Base-by-base conservation (phyloP, 2,329 filamentous ascomycete genomes). In the Fusarium sp. region DNA sequence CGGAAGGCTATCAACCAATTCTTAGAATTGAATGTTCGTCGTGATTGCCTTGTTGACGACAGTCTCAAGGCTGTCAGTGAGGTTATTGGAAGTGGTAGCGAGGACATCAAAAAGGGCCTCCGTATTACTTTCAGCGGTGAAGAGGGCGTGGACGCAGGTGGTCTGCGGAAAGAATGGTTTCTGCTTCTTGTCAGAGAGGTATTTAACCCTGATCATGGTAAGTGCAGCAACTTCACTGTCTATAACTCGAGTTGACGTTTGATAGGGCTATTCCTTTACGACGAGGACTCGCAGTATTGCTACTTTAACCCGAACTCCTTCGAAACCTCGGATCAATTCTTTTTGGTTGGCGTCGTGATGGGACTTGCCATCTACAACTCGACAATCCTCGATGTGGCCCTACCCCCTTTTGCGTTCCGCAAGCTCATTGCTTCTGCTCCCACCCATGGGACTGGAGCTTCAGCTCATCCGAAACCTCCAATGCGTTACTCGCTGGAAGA, bases 311-410 rank as follows among this genome's bases (percentile, higher is more conserved):
- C 94, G 0, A 89, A 91, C 76, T 93, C 92, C 18, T 94, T 97
- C 73, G 94, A 97, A 78, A 94, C 93, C 0, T 94, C 93, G 1
- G 93, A 97, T 75, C 93, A 97, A 71, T 98, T 93, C 79, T 97
- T 96, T 77, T 85, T 97, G 23, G 92, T 98, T 28, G 94, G 94
- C 1, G 93, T 96, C 14, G 86, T 97, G 10, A 86, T 98, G 57
- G 94, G 94, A 1, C 84, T 98, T 62, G 94, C 94, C 16, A 97
- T 98, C 65, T 97, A 97, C 81, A 97, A 98, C 79, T 97, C 93
- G 4, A 97, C 93, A 1, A 97, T 97, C 71, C 84, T 98, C 19
- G 94, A 97, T 76, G 88, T 97, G 50, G 92, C 93, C 3, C 85
- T 98, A 21, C 94, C 94, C 2, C 92, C 94, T 0, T 97, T 97